Evolutionary conservation across 179 eudicot species (phyloP), one percentile per base, ranked within the genome.

Genomic region (Patellifolia procumbens): DNA sequence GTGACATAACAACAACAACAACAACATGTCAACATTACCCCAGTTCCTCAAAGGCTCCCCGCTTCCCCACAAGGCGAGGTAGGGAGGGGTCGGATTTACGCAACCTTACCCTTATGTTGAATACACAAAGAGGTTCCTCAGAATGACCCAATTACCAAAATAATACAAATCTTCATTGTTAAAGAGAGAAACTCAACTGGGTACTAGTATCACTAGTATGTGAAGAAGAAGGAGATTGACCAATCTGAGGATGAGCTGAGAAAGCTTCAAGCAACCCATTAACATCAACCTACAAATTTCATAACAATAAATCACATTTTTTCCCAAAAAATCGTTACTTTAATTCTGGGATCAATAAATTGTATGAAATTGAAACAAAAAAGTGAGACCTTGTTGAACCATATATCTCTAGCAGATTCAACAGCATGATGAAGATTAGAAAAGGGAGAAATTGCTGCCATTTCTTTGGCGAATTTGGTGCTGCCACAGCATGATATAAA

Each of bases 201-300:
- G 92, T 88, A 89, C 84, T 79, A 42, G 88, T 84, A 11, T 84
- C 81, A 81, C 79, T 81, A 42, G 80, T 81, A 77, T 83, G 84
- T 19, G 78, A 60, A 29, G 68, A n/a, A 7, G 95, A 73, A 68
- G 85, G 84, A 61, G 81, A 68, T 81, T 86, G 79, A 17, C 98
- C 97, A 71, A 94, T 91, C 74, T 85, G 89, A 52, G 97, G 97
- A 88, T 94, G 97, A 83, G 93, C 92, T 0, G 92, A 81, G 59
- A 94, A 92, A 3, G 98, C 97, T 81, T 94, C 96, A 55, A 92
- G 92, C 98, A 97, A 94, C 56, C 98, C 97, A 82, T 71, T 81
- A 48, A 94, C 94, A 86, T 92, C 97, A 73, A 94, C 96, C 98
- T 94, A 72, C 68, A 55, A 31, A 73, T 7, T 12, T 13, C 29